Evolutionary conservation across 169 alveolate genomes (phyloP).

Genomic region (Perkinsus olseni): DNA sequence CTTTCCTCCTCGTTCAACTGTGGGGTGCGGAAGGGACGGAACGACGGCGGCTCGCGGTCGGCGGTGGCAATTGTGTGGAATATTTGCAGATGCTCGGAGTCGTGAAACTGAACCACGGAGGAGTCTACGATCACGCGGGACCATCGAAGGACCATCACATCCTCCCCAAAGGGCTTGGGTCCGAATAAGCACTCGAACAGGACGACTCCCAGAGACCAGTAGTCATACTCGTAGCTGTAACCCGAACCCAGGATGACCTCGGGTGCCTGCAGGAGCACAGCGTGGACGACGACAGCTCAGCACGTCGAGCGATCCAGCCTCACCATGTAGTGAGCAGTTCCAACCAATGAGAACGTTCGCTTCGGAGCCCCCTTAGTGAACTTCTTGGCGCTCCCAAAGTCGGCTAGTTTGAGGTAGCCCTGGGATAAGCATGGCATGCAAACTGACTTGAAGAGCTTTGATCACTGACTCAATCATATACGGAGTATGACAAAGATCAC

Average conservation of each 20-base stretch:
- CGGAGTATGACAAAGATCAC: too few relatives aligned
- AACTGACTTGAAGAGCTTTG: background rate
- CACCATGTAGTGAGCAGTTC: slow-evolving; percentile 66
- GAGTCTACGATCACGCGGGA: background rate
- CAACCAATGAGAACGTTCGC: slow-evolving; percentile 65
- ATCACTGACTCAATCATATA: too few relatives aligned
- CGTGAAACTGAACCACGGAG: background rate
- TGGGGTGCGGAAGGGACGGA: background rate
- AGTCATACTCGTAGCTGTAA: slow-evolving; percentile 42
- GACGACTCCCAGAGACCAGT: slow-evolving; percentile 53
- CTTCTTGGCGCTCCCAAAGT: slow-evolving; percentile 64
- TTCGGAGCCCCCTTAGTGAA: slow-evolving; percentile 23
- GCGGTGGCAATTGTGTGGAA: background rate
- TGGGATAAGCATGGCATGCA: background rate
- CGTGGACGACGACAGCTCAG: background rate
- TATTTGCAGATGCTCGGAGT: background rate
- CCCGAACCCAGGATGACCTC: slow-evolving; percentile 50
- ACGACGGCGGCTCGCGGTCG: background rate
- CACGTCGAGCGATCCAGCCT: background rate
- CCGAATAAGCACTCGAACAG: slow-evolving; percentile 46
- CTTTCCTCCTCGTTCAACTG: background rate
- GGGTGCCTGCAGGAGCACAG: slow-evolving; percentile 42
- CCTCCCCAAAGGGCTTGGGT: slow-evolving; percentile 54
- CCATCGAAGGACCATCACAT: background rate
- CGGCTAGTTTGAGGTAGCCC: slow-evolving; percentile 63